A percentile compares a stretch with the other conserved stretches of the same genome.
Conservation (phyloP, 1,139 yeast species). For the Pichia sp. region DNA sequence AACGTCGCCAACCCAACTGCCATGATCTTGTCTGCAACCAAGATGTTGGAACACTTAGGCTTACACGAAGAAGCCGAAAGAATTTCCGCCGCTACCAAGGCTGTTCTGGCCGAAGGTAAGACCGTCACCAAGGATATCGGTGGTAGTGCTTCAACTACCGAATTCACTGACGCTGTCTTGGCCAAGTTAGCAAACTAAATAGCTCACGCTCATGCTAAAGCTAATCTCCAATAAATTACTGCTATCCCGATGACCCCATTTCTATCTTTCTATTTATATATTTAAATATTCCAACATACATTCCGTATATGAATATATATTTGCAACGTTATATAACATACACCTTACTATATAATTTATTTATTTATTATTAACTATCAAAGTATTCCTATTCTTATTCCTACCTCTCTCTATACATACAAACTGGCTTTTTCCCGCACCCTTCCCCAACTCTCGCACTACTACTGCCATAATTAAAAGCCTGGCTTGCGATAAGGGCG, state of each 20-base stretch:
- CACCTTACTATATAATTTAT: neutral
- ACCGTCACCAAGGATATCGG: conserved; percentile 81
- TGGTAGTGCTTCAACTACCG: conserved; percentile 83
- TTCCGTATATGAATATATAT: neutral
- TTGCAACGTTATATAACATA: neutral
- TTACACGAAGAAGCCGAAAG: conserved; percentile 78
- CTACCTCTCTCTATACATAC: neutral
- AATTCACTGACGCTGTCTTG: conserved; percentile 84
- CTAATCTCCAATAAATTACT: neutral
- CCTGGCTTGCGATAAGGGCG: neutral
- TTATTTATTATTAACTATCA: neutral
- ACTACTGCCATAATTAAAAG: too few species aligned
- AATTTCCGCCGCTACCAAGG: conserved; percentile 83
- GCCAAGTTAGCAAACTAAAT: conserved; percentile 42
- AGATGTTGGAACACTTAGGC: conserved; percentile 94
- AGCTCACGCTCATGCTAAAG: neutral
- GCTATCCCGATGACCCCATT: neutral
- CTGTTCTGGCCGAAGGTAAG: conserved; percentile 83
- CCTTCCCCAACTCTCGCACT: too few species aligned
- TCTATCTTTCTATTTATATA: neutral
- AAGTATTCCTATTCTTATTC: neutral
- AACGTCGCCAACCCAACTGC: conserved; percentile 98
- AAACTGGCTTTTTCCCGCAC: too few species aligned
- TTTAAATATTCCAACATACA: neutral
- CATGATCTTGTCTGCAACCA: conserved; percentile 83